phyloP scores from a whole-genome alignment of 1,139 yeast species.

The Pichia terricola region DNA sequence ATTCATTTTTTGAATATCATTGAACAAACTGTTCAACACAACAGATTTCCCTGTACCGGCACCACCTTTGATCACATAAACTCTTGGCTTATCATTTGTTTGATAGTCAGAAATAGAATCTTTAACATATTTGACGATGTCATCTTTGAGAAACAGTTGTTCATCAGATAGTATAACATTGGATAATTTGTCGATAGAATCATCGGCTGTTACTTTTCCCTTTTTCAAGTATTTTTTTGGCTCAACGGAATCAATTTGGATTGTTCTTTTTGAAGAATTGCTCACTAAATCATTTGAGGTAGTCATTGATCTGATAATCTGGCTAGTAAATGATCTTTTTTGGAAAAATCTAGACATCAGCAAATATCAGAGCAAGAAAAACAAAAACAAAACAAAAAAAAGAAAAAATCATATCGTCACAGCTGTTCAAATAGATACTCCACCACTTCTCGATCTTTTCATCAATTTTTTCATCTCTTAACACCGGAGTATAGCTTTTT shows the following conservation, averaged over 20 bases:
- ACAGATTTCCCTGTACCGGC: slow-evolving; percentile 29
- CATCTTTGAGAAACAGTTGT: slow-evolving; percentile 23
- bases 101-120: slow-evolving; percentile 15
- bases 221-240: slow-evolving; percentile 2
- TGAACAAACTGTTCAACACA: slow-evolving; percentile 24
- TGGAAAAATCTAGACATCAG: too few species aligned
- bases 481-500: too few species aligned
- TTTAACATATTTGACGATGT: slow-evolving; percentile 24
- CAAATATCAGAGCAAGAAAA: too few species aligned
- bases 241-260: slow-evolving; percentile 3
- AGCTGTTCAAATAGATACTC: too few species aligned
- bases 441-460: too few species aligned
- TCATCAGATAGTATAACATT: slow-evolving; percentile 28
- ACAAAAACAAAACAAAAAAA: too few species aligned
- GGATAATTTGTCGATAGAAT: slow-evolving; percentile 13
- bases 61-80: slow-evolving; percentile 32
- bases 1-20: slow-evolving; percentile 27
- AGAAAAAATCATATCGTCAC: too few species aligned
- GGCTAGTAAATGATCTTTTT: too few species aligned
- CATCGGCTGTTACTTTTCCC: not conserved
- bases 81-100: slow-evolving; percentile 20
- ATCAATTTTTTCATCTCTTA: too few species aligned
- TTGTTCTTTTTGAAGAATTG: not conserved
- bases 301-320: not conserved
- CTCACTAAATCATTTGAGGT: not conserved